Percentiles rank a stretch among this genome's conserved stretches.
These are phyloP conservation scores for Allium sativum DNA, from an alignment of 106 monocot genomes.

Conservation along the genomic window DNA sequence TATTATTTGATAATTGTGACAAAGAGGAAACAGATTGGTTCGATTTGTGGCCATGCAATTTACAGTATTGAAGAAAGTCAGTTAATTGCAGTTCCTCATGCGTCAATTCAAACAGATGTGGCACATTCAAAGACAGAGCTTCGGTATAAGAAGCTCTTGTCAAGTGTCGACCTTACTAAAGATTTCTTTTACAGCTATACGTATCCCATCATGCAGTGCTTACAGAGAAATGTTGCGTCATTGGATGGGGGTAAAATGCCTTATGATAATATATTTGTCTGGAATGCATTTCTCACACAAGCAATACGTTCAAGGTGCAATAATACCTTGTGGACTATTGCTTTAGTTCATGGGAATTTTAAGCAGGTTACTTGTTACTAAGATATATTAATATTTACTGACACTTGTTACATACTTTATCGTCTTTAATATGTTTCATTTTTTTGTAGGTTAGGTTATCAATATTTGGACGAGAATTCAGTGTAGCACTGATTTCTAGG, in stretches of 20 bases:
- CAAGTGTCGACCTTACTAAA: constrained; percentile 91
- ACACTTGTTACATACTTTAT: background rate
- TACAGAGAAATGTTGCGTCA: constrained; percentile 70
- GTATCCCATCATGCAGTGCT: constrained; percentile 87
- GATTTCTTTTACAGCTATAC: constrained; percentile 98
- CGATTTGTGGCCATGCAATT: constrained; percentile 78
- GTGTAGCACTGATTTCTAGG: constrained; percentile 71
- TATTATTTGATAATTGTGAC: constrained; percentile 92
- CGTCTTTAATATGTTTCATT: background rate
- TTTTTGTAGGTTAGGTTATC: constrained; percentile 54
- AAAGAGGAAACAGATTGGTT: constrained; percentile 83
- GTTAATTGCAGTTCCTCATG: constrained; percentile 79
- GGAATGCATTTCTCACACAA: constrained; percentile 89
- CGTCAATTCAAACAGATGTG: constrained; percentile 79
- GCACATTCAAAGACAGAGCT: constrained; percentile 88
- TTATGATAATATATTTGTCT: constrained; percentile 92
- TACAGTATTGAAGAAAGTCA: constrained; percentile 88
- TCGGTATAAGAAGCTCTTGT: constrained; percentile 94
- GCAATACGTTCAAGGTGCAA: constrained; percentile 75
- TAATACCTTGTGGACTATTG: constrained; percentile 89
- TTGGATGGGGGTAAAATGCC: constrained; percentile 41
- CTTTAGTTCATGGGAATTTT: constrained; percentile 88
- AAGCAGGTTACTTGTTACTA: constrained; percentile 46
- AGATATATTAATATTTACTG: too few species aligned
- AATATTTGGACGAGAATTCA: constrained; percentile 79